phyloP scores from a whole-genome alignment of 169 alveolate species.

The Perkinsus chesapeaki region DNA sequence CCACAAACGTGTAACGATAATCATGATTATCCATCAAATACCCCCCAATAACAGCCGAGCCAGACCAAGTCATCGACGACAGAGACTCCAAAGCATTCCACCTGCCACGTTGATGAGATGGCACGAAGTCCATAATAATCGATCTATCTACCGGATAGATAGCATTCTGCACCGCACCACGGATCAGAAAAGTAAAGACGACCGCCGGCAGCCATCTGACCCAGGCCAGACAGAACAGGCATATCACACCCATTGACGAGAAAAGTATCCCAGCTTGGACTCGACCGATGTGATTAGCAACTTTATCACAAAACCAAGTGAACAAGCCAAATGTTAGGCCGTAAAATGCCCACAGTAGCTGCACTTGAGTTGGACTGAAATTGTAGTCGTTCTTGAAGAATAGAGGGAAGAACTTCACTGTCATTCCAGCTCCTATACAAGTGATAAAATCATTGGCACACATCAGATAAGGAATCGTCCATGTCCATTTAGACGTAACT shows the following conservation, averaged over 20 bases:
- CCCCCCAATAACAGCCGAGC: slow-evolving; percentile 42
- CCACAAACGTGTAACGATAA: slow-evolving; percentile 30
- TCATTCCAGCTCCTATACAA: slow-evolving; percentile 46
- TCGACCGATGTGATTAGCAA: slow-evolving; percentile 10
- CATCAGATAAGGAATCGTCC: slow-evolving; percentile 17
- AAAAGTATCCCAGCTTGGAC: not conserved
- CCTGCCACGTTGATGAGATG: slow-evolving; percentile 27
- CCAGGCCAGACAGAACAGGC: slow-evolving; percentile 25
- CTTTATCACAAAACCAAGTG: not conserved
- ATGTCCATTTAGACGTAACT: not conserved
- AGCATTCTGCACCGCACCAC: slow-evolving; percentile 42
- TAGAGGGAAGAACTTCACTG: slow-evolving; percentile 43
- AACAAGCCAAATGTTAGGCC: slow-evolving; percentile 27
- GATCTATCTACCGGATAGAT: slow-evolving; percentile 25
- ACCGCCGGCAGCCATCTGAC: slow-evolving; percentile 10
- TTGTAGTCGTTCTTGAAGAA: slow-evolving; percentile 33
- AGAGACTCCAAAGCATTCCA: slow-evolving; percentile 39
- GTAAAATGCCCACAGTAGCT: slow-evolving; percentile 21
- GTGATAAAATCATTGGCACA: slow-evolving; percentile 27
- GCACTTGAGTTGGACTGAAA: slow-evolving; percentile 23
- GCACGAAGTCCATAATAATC: slow-evolving; percentile 42
- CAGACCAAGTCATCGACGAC: slow-evolving; percentile 41
- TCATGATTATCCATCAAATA: slow-evolving; percentile 27
- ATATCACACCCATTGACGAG: slow-evolving; percentile 16
- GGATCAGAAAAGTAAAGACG: slow-evolving; percentile 20